Conservation (phyloP, 73 alveolate genomes). For the Diophrys sp. region DNA sequence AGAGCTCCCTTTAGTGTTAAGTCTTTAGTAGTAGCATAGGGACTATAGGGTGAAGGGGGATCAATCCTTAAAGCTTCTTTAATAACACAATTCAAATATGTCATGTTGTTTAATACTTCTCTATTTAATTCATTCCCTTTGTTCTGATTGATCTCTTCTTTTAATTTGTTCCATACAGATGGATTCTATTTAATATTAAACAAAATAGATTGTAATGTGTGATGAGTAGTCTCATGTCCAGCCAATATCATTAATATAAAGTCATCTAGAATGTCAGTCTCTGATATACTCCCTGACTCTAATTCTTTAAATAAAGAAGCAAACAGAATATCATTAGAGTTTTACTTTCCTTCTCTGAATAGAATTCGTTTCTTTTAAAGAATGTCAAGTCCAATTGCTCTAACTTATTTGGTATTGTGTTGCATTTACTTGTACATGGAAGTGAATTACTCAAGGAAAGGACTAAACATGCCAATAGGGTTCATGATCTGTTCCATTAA, state of each 20-base stretch:
- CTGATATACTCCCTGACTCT: not conserved
- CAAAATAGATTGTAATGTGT: slow-evolving; percentile 12
- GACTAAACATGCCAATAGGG: not conserved
- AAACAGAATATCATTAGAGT: not conserved
- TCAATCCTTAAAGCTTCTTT: slow-evolving; percentile 24
- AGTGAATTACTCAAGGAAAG: not conserved
- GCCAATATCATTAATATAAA: slow-evolving; percentile 6
- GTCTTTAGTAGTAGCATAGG: not conserved
- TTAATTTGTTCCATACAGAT: not conserved
- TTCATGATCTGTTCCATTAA: not conserved
- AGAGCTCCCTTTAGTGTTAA: slow-evolving; percentile 12
- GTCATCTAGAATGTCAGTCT: not conserved
- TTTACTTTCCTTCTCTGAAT: not conserved
- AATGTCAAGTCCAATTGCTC: not conserved
- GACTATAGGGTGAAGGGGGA: slow-evolving; percentile 3
- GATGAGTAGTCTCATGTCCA: slow-evolving; percentile 34
- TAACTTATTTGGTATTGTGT: not conserved
- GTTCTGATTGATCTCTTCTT: slow-evolving; percentile 2
- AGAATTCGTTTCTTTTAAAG: not conserved
- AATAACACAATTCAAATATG: slow-evolving; percentile 1
- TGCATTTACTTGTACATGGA: not conserved
- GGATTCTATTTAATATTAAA: slow-evolving; percentile 18
- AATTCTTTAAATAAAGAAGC: not conserved
- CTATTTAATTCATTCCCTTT: not conserved
- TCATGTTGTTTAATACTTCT: not conserved